A percentile compares a stretch with the other conserved stretches of the same genome.
These are phyloP conservation scores for Oxalis stricta DNA, from an alignment of 441 rosid species.

Conservation along the genomic window DNA sequence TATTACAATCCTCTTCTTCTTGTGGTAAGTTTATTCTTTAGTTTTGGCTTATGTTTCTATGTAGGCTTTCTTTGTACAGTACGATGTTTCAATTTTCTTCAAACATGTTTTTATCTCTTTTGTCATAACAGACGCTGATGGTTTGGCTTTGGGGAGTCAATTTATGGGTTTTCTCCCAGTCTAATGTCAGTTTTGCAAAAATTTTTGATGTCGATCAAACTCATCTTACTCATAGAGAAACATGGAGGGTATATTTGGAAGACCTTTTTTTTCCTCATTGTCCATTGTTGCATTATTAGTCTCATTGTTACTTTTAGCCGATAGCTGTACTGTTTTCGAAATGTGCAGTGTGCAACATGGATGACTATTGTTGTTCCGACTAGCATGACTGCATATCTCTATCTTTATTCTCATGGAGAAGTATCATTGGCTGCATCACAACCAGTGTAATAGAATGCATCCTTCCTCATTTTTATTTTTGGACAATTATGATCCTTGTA, in stretches of 20 bases:
- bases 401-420: slow-evolving; percentile 93
- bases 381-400: slow-evolving; percentile 90
- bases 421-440: slow-evolving; percentile 90
- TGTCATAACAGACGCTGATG: slow-evolving; percentile 63
- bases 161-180: slow-evolving; percentile 73
- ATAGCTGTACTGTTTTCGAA: slow-evolving; percentile 4
- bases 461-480: slow-evolving; percentile 32
- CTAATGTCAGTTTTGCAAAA: slow-evolving; percentile 62
- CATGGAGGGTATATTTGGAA: slow-evolving; percentile 82
- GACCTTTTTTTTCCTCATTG: neutral
- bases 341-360: slow-evolving; percentile 78
- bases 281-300: neutral
- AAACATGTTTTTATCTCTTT: slow-evolving; percentile 6
- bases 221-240: slow-evolving; percentile 80
- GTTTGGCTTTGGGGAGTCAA: slow-evolving; percentile 98
- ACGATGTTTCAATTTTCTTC: neutral
- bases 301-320: neutral
- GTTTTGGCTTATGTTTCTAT: neutral
- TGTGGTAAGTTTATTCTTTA: slow-evolving; percentile 44
- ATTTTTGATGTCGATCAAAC: slow-evolving; percentile 71
- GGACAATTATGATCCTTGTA: too few relatives aligned
- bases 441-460: slow-evolving; percentile 99
- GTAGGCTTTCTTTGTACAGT: neutral
- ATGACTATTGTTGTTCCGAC: slow-evolving; percentile 82
- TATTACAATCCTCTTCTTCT: slow-evolving; percentile 95